Evolutionary conservation across 345 rosid genomes (phyloP).

Genomic region (Hypericum perforatum): DNA sequence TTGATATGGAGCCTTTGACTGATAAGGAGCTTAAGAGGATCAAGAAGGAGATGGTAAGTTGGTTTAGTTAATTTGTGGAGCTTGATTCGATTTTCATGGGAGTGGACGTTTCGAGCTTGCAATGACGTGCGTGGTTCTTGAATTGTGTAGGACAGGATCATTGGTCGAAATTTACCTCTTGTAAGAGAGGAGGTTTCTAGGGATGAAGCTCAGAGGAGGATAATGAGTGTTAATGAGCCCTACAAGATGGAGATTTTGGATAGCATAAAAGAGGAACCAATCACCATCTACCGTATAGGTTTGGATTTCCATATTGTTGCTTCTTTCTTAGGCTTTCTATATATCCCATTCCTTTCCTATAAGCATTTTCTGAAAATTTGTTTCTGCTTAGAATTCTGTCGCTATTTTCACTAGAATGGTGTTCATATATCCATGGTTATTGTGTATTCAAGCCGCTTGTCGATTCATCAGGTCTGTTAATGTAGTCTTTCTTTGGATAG

Average conservation of each 20-base stretch:
- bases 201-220: conserved; percentile 75
- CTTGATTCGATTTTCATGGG: background rate
- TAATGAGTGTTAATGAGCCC: conserved; percentile 68
- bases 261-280: conserved; percentile 68
- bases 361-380: background rate
- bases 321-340: background rate
- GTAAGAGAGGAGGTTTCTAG: conserved; percentile 76
- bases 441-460: too few species aligned
- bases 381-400: too few species aligned
- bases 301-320: conserved; percentile 4
- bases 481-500: too few species aligned
- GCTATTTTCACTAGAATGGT: too few species aligned
- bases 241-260: conserved; percentile 94
- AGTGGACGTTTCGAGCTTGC: conserved; percentile 12
- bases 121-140: background rate
- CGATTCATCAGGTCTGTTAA: too few species aligned
- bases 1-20: conserved; percentile 82
- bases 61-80: conserved; percentile 4
- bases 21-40: conserved; percentile 83
- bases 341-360: background rate
- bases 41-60: conserved; percentile 94
- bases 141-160: conserved; percentile 79
- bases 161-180: conserved; percentile 75
- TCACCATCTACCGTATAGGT: conserved; percentile 90
- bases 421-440: too few species aligned